Conservation (phyloP, 345 rosid species). For the Lepidium sativum region DNA sequence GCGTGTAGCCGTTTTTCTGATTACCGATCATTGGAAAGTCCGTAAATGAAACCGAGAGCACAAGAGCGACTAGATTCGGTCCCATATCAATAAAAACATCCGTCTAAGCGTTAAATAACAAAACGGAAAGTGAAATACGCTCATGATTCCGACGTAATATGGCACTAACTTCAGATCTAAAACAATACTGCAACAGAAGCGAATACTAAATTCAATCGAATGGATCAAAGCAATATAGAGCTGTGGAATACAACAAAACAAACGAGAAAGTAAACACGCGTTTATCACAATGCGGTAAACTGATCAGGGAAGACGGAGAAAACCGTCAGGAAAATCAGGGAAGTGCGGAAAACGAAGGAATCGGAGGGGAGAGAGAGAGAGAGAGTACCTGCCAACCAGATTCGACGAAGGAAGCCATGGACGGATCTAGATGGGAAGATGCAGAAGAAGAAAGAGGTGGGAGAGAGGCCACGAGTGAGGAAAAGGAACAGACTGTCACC, state of each 20-base stretch:
- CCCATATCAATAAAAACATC: neutral
- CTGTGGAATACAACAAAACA: neutral
- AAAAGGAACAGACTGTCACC: slow-evolving; percentile 38
- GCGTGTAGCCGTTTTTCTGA: neutral
- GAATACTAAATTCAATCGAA: neutral
- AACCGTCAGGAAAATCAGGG: neutral
- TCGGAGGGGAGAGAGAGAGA: neutral
- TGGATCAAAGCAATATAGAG: neutral
- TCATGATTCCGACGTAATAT: neutral
- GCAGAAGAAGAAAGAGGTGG: slow-evolving; percentile 9
- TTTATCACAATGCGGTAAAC: neutral
- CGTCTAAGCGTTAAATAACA: neutral
- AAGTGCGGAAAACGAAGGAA: neutral
- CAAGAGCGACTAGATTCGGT: neutral
- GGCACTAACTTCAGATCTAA: slow-evolving; percentile 17
- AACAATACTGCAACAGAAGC: neutral
- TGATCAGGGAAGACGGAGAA: neutral
- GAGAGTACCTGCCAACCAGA: slow-evolving; percentile 77
- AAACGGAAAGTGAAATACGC: neutral
- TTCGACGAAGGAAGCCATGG: slow-evolving; percentile 70
- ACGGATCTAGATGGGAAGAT: slow-evolving; percentile 15
- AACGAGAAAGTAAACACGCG: neutral
- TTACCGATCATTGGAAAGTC: neutral
- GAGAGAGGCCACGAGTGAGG: slow-evolving; percentile 22
- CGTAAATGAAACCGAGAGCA: neutral